phyloP scores from a whole-genome alignment of 75 land plant genomes.

The Cunninghamia lanceolata region DNA sequence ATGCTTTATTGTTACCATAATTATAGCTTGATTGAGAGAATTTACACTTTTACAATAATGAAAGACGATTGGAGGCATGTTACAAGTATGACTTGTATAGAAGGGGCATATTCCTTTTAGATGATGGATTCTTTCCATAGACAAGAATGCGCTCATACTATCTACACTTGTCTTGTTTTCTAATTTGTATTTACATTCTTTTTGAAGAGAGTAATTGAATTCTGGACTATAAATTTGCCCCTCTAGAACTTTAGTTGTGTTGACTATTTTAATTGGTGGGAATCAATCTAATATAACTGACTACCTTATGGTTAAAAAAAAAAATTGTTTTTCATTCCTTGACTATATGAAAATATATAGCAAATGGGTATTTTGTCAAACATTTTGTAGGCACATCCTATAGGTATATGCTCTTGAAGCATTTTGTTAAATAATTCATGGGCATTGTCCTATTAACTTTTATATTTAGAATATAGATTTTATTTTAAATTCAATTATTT shows the following conservation, averaged over 20 bases:
- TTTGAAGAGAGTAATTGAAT: conserved; percentile 47
- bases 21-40: conserved; percentile 28
- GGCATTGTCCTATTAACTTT: too few species aligned
- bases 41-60: conserved; percentile 36
- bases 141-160: conserved; percentile 16
- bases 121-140: not conserved
- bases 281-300: conserved; percentile 54
- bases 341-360: too few species aligned
- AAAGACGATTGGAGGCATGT: conserved; percentile 46
- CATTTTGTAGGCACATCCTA: too few species aligned
- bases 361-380: too few species aligned
- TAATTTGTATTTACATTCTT: conserved; percentile 33
- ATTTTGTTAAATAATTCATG: too few species aligned
- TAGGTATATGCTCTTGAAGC: too few species aligned
- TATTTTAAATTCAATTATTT: too few species aligned
- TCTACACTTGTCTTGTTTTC: conserved; percentile 20
- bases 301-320: conserved; percentile 74
- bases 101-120: conserved; percentile 51
- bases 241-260: conserved; percentile 40
- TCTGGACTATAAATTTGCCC: conserved; percentile 62
- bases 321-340: conserved; percentile 57
- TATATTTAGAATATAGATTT: too few species aligned
- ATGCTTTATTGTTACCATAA: conserved; percentile 40
- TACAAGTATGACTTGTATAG: conserved; percentile 38
- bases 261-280: conserved; percentile 45